Conservation (phyloP, 75 land plant species). For the Cupressus sempervirens region DNA sequence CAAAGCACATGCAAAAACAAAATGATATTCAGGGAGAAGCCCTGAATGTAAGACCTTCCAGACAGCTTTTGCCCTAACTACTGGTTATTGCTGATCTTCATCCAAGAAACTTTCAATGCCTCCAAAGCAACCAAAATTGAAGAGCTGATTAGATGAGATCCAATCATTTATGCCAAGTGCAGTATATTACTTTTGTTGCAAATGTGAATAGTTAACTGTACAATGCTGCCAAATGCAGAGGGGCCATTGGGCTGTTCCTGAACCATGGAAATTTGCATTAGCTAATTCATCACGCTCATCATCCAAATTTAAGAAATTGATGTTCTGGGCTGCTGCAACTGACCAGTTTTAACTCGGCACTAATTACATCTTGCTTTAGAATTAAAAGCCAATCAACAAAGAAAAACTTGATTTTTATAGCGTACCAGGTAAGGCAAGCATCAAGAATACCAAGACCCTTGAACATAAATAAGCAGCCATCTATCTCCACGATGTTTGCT, state of each 20-base stretch:
- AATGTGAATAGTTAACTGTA: not conserved
- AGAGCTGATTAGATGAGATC: not conserved
- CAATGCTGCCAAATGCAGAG: not conserved
- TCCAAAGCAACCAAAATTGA: conserved; percentile 13
- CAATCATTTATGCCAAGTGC: not conserved
- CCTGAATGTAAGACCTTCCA: not conserved
- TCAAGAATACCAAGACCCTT: not conserved
- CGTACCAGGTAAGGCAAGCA: conserved; percentile 6
- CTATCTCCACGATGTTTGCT: conserved; percentile 13
- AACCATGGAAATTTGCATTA: not conserved
- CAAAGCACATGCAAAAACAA: not conserved
- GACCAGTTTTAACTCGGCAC: not conserved
- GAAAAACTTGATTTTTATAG: not conserved
- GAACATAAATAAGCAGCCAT: not conserved
- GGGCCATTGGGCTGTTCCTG: conserved; percentile 5
- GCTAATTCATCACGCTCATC: not conserved
- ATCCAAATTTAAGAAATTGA: not conserved
- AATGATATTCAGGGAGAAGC: not conserved
- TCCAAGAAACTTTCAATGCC: conserved; percentile 10
- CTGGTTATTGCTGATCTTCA: conserved; percentile 6
- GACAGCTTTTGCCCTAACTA: not conserved
- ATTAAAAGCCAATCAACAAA: not conserved
- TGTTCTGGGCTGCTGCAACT: not conserved
- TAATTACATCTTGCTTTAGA: not conserved
- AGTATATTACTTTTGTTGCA: conserved; percentile 4